These are phyloP conservation scores for Pseudocercospora pini-densiflorae DNA, from an alignment of 2,329 filamentous ascomycete genomes.

Conservation along the genomic window DNA sequence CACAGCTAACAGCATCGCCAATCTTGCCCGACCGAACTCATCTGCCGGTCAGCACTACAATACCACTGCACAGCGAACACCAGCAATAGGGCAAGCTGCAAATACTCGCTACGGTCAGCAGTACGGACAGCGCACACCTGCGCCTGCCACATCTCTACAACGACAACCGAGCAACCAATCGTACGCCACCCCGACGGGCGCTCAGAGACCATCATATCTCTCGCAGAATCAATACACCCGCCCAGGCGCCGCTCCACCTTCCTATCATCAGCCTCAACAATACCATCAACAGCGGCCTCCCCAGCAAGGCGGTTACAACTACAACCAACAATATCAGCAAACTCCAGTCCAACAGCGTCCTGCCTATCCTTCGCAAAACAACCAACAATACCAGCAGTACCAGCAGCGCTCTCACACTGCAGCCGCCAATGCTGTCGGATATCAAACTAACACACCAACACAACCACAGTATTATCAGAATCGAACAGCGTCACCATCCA, in stretches of 20 bases:
- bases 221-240: conserved; percentile 35
- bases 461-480: conserved; percentile 27
- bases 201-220: conserved; percentile 27
- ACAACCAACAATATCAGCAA: conserved; percentile 29
- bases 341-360: conserved; percentile 32
- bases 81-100: conserved; percentile 41
- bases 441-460: conserved; percentile 29
- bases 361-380: conserved; percentile 22
- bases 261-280: conserved; percentile 34
- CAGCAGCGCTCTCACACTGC: conserved; percentile 30
- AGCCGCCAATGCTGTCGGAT: conserved; percentile 31
- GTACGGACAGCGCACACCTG: conserved; percentile 32
- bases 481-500: conserved; percentile 36
- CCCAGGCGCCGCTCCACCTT: conserved; percentile 28
- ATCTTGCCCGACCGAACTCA: conserved; percentile 36
- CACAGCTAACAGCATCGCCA: conserved; percentile 38
- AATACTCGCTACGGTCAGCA: conserved; percentile 42
- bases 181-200: conserved; percentile 35
- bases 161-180: conserved; percentile 35
- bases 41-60: conserved; percentile 40
- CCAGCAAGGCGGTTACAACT: conserved; percentile 28
- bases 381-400: conserved; percentile 31
- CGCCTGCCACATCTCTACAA: conserved; percentile 31
- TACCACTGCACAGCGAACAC: conserved; percentile 38
- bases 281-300: conserved; percentile 33